Percentiles rank a stretch among this genome's conserved stretches.
Conservation (phyloP, 192 early-diverging fungal species). For the Mortierella hygrophila region DNA sequence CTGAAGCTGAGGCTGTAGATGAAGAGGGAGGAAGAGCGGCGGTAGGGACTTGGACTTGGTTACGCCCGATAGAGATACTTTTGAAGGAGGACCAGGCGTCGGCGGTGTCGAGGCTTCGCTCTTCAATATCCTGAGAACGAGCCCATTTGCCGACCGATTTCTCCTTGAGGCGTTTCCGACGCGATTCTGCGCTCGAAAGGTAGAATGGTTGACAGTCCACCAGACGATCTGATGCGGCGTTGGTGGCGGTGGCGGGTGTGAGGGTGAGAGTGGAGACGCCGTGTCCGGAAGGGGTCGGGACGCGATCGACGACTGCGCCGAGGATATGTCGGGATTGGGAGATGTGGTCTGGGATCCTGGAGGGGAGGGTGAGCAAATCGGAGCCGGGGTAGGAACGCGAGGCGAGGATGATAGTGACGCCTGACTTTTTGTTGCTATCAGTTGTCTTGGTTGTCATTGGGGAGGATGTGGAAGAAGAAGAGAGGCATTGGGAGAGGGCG, state of each 20-base stretch:
- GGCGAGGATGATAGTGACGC: conserved; percentile 43
- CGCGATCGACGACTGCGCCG: conserved; percentile 41
- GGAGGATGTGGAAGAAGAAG: background rate
- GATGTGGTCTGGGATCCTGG: conserved; percentile 27
- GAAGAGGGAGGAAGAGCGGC: conserved; percentile 15
- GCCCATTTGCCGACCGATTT: conserved; percentile 52
- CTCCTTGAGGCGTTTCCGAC: conserved; percentile 37
- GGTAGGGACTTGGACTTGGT: conserved; percentile 46
- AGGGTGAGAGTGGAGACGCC: conserved; percentile 49
- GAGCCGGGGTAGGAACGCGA: conserved; percentile 45
- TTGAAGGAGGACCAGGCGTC: conserved; percentile 50
- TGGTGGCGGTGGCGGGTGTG: background rate
- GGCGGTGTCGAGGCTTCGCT: conserved; percentile 43
- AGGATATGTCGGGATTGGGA: conserved; percentile 22
- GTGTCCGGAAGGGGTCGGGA: conserved; percentile 44
- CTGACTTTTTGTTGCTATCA: background rate
- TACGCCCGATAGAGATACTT: conserved; percentile 36
- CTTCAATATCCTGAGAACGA: conserved; percentile 52
- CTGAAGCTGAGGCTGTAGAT: background rate
- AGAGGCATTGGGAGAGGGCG: conserved; percentile 31
- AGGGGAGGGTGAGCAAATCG: conserved; percentile 34
- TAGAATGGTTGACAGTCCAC: conserved; percentile 35
- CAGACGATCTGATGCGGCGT: background rate
- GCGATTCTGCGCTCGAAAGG: conserved; percentile 36
- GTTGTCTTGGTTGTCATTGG: background rate